Evolutionary conservation across 2,329 filamentous ascomycete species (phyloP).

Genomic region (Colletotrichum abscissum): DNA sequence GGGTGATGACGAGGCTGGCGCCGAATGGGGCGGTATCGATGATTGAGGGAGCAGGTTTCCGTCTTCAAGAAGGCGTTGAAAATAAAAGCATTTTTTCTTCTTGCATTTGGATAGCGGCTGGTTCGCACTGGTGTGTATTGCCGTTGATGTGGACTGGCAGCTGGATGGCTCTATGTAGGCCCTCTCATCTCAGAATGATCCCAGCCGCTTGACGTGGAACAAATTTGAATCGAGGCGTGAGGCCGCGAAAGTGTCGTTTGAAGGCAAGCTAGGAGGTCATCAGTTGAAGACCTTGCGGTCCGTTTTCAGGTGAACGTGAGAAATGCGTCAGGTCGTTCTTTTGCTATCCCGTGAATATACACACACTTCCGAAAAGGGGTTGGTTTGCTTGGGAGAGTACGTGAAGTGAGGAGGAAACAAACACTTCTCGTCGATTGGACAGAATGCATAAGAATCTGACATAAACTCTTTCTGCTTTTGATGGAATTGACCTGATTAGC

Average conservation of each 20-base stretch:
- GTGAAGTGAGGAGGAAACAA: too few relatives aligned
- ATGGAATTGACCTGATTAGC: too few relatives aligned
- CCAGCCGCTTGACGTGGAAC: background rate
- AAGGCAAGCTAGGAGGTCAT: background rate
- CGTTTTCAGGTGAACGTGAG: too few relatives aligned
- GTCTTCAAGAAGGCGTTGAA: background rate
- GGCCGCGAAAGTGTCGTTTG: background rate
- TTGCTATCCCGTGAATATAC: too few relatives aligned
- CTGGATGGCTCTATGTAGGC: background rate
- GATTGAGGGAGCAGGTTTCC: slow-evolving; percentile 43
- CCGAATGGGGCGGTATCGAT: slow-evolving; percentile 62
- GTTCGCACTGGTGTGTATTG: background rate
- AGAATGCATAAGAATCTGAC: too few relatives aligned
- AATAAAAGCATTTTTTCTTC: background rate
- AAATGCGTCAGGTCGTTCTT: too few relatives aligned
- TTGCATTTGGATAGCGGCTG: too few relatives aligned
- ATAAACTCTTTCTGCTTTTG: too few relatives aligned
- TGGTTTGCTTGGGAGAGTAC: too few relatives aligned
- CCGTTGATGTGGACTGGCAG: background rate
- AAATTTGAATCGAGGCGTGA: background rate
- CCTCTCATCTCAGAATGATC: background rate
- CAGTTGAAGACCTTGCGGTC: background rate
- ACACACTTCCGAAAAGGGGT: too few relatives aligned
- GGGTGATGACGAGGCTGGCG: slow-evolving; percentile 43
- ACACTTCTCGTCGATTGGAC: too few relatives aligned